Percentiles rank a stretch among this genome's conserved stretches.
phyloP scores from a whole-genome alignment of 2,329 filamentous ascomycete species.

The Aureobasidium zeae region DNA sequence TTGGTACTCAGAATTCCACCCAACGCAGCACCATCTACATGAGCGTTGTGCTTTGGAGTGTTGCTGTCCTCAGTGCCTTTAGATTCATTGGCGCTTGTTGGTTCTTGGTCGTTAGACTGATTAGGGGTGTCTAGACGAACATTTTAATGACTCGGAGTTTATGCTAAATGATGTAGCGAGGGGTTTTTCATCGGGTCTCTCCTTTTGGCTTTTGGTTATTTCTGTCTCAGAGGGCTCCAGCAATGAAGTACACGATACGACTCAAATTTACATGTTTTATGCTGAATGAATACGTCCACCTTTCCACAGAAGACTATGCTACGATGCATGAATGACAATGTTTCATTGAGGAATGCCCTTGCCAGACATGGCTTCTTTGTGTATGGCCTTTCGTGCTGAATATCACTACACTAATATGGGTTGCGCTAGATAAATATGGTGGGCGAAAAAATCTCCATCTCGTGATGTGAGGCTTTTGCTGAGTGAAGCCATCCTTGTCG shows the following conservation, averaged over 20 bases:
- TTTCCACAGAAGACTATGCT: neutral
- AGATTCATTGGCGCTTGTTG: conserved; percentile 81
- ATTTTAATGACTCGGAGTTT: conserved; percentile 3
- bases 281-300: too few relatives aligned
- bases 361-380: too few relatives aligned
- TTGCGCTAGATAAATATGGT: too few relatives aligned
- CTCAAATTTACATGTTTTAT: too few relatives aligned
- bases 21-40: conserved; percentile 71
- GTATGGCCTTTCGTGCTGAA: too few relatives aligned
- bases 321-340: neutral
- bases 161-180: conserved; percentile 9
- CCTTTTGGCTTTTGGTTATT: neutral
- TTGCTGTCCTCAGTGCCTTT: conserved; percentile 73
- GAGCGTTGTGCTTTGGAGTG: conserved; percentile 78
- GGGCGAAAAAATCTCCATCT: too few relatives aligned
- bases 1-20: conserved; percentile 28
- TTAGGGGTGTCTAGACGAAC: conserved; percentile 44
- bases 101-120: conserved; percentile 85
- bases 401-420: too few relatives aligned
- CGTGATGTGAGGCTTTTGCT: too few relatives aligned
- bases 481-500: too few relatives aligned
- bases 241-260: neutral
- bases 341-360: too few relatives aligned
- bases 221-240: neutral
- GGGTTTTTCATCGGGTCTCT: neutral